These are phyloP conservation scores for Fraxinus sp. DNA, from an alignment of 305 asterid genomes.

Conservation along the genomic window DNA sequence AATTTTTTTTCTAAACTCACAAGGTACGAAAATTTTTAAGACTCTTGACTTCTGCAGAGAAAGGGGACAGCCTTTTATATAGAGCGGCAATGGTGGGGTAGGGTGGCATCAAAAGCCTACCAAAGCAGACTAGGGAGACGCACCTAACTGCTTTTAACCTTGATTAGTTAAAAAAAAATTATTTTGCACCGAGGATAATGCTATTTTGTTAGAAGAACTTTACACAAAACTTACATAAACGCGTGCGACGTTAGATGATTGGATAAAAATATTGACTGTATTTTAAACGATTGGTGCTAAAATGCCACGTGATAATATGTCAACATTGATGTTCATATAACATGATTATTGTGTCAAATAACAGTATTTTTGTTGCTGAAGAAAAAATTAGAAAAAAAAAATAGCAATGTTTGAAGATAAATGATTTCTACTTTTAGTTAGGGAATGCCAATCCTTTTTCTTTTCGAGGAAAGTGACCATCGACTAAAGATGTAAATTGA, in stretches of 20 bases:
- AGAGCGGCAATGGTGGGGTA: slow-evolving; percentile 15
- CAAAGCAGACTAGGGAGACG: slow-evolving; percentile 39
- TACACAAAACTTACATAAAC: no score
- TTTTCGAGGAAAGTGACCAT: not conserved
- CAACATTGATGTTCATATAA: no score
- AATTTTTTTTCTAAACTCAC: not conserved
- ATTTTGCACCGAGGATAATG: no score
- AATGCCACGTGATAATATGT: no score
- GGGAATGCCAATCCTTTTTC: not conserved
- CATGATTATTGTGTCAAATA: not conserved
- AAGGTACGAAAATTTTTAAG: slow-evolving; percentile 28
- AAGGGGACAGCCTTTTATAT: slow-evolving; percentile 25
- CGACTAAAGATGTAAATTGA: not conserved
- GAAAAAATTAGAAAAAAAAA: not conserved
- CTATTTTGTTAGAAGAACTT: no score
- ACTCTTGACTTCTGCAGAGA: slow-evolving; percentile 29
- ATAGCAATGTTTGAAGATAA: not conserved
- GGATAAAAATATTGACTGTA: no score
- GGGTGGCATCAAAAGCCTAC: slow-evolving; percentile 28
- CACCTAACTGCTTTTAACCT: not conserved
- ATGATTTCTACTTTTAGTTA: not conserved
- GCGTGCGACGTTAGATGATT: no score
- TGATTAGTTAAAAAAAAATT: not conserved
- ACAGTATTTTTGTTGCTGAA: not conserved
- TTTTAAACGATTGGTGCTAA: no score